Conservation (phyloP, 2,329 filamentous ascomycete genomes). For the Fusarium floridanum region DNA sequence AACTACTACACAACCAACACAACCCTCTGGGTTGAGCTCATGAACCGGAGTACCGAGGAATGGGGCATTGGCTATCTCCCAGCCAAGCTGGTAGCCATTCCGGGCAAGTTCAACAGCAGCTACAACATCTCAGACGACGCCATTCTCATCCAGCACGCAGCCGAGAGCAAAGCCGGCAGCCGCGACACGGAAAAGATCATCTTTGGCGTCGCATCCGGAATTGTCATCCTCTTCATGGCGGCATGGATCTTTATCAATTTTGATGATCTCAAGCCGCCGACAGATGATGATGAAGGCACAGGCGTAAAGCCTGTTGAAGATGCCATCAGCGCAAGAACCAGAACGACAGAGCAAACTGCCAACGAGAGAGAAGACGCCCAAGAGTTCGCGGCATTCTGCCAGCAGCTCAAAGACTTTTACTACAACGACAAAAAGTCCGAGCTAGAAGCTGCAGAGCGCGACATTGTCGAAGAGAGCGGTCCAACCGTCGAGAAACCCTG, state of each 20-base stretch:
- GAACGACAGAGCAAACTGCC: background rate
- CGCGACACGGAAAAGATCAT: constrained; percentile 9
- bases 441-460: background rate
- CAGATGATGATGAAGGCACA: background rate
- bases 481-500: background rate
- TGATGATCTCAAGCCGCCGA: background rate
- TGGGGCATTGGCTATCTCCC: constrained; percentile 23
- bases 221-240: constrained; percentile 12
- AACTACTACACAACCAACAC: constrained; percentile 22
- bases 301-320: background rate
- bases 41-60: constrained; percentile 28
- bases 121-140: constrained; percentile 6
- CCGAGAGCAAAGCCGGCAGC: background rate
- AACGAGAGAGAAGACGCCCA: background rate
- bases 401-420: background rate
- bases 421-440: constrained; percentile 2
- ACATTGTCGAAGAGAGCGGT: constrained; percentile 5
- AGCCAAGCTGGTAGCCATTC: constrained; percentile 18
- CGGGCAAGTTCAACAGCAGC: constrained; percentile 11
- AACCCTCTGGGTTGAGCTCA: constrained; percentile 19
- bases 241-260: constrained; percentile 12
- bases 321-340: background rate
- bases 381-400: background rate
- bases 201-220: constrained; percentile 10
- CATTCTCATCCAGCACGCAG: constrained; percentile 18